phyloP scores from a whole-genome alignment of 345 rosid genomes.

The Ailanthus altissimus region DNA sequence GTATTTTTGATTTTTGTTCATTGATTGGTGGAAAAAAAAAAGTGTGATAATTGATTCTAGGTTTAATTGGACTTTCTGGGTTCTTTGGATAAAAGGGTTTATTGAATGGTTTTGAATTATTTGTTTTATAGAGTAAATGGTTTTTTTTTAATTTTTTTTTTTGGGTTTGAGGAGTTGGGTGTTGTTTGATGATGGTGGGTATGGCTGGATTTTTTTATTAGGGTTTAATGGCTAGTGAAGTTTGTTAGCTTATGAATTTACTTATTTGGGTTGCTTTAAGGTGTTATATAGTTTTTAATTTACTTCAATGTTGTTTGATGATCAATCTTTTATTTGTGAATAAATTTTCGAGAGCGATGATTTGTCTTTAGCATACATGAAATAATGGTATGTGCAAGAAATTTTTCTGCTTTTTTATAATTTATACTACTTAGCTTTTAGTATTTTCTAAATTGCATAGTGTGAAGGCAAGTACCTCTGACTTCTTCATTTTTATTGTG shows the following conservation, averaged over 20 bases:
- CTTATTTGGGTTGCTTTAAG: background rate
- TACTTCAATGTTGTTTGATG: background rate
- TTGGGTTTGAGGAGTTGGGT: background rate
- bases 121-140: background rate
- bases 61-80: constrained; percentile 11
- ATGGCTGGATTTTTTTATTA: constrained; percentile 2
- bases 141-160: background rate
- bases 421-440: background rate
- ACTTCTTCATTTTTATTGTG: background rate
- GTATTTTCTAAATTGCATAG: background rate
- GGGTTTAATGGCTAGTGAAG: constrained; percentile 9
- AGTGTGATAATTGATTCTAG: background rate
- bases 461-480: background rate
- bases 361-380: background rate
- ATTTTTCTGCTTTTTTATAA: background rate
- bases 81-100: background rate
- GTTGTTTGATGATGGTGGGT: background rate
- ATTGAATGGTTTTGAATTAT: constrained; percentile 2
- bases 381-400: background rate
- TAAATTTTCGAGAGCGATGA: background rate
- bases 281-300: background rate
- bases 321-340: background rate
- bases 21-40: background rate
- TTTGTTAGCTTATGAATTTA: background rate
- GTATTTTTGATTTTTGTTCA: background rate